A percentile compares a stretch with the other conserved stretches of the same genome.
These are phyloP conservation scores for Boletus austroedulis DNA, from an alignment of 1,284 basidiomycete species.

Conservation along the genomic window DNA sequence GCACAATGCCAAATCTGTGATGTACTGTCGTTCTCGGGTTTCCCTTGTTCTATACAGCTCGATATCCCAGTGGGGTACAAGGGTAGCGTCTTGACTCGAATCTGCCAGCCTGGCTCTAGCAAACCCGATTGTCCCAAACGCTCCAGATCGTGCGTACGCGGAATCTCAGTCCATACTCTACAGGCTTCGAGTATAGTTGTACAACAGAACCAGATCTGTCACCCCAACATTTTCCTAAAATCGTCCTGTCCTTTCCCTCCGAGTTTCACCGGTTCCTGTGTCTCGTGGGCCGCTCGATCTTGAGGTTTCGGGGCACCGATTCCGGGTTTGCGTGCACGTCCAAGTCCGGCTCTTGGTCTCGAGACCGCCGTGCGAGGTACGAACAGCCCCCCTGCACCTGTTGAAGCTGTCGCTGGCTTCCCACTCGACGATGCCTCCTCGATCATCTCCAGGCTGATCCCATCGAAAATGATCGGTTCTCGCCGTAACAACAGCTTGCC, in stretches of 20 bases:
- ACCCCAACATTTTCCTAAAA: constrained; percentile 70
- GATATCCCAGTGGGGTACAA: too few species aligned
- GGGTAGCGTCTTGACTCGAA: too few species aligned
- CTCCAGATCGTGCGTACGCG: too few species aligned
- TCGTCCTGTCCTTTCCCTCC: constrained; percentile 59
- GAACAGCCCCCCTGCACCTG: constrained; percentile 50
- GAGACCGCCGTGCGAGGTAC: constrained; percentile 62
- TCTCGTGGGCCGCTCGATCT: constrained; percentile 16
- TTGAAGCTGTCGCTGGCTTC: constrained; percentile 38
- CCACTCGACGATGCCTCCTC: constrained; percentile 47
- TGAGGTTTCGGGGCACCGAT: constrained; percentile 22
- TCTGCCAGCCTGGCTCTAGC: too few species aligned
- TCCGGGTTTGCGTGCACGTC: constrained; percentile 44
- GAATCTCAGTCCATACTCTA: too few species aligned
- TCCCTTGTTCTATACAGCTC: neutral
- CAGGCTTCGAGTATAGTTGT: too few species aligned
- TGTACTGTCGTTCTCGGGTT: too few species aligned
- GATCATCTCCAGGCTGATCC: constrained; percentile 50
- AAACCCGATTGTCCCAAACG: too few species aligned
- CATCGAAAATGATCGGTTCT: constrained; percentile 68
- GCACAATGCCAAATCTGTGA: neutral
- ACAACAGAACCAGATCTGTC: neutral
- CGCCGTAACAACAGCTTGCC: constrained; percentile 70
- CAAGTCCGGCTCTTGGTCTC: constrained; percentile 67
- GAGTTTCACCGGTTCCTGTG: constrained; percentile 15